Percentiles rank a stretch among this genome's conserved stretches.
Evolutionary conservation across 1,139 yeast species (phyloP).

Genomic region (Suhomyces maxii): DNA sequence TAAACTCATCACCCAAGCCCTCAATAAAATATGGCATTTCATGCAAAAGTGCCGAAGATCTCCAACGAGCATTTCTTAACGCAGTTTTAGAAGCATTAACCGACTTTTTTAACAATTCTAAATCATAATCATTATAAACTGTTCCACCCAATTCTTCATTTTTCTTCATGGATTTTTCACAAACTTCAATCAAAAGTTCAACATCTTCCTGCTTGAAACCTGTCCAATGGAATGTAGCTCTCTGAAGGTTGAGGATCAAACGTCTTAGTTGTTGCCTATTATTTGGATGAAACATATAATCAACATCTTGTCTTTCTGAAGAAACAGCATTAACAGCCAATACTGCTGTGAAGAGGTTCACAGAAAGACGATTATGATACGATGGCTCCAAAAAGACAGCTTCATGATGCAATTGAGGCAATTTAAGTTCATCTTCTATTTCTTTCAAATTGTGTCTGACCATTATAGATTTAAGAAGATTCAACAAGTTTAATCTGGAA

Average conservation of each 20-base stretch:
- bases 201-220: constrained; percentile 62
- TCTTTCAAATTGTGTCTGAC: constrained; percentile 57
- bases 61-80: constrained; percentile 53
- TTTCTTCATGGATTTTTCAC: constrained; percentile 46
- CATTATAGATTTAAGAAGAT: constrained; percentile 46
- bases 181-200: constrained; percentile 49
- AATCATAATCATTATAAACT: constrained; percentile 39
- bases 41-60: constrained; percentile 54
- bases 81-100: constrained; percentile 49
- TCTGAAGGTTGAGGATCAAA: constrained; percentile 58
- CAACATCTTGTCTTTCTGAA: constrained; percentile 64
- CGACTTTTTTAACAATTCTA: constrained; percentile 39
- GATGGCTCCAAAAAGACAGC: constrained; percentile 62
- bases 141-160: constrained; percentile 21
- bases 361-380: constrained; percentile 56
- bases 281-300: constrained; percentile 67
- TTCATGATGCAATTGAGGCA: constrained; percentile 61
- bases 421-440: constrained; percentile 51
- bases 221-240: constrained; percentile 74
- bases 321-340: constrained; percentile 73
- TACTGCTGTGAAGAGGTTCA: constrained; percentile 64
- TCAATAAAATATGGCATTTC: constrained; percentile 60
- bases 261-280: constrained; percentile 56
- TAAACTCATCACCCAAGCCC: constrained; percentile 42
- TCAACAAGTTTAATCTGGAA: constrained; percentile 38